Percentiles rank a stretch among this genome's conserved stretches.
These are phyloP conservation scores for Mycena metata DNA, from an alignment of 768 basidiomycete species.

Conservation along the genomic window DNA sequence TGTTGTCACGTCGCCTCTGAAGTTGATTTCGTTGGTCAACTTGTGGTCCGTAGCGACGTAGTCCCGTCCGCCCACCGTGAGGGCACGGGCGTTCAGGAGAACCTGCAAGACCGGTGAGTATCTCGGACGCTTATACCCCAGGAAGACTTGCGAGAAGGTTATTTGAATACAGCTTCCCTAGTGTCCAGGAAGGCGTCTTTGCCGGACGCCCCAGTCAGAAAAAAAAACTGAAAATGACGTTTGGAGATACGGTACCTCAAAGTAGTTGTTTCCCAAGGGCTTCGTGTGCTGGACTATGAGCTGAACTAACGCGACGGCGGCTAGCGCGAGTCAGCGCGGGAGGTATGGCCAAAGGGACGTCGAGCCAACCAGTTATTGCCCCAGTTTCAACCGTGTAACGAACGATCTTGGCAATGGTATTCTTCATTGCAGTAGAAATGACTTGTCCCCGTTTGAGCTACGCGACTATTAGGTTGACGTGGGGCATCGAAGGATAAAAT, in stretches of 20 bases:
- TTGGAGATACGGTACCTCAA: slow-evolving; percentile 31
- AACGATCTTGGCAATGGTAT: slow-evolving; percentile 47
- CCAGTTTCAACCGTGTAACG: slow-evolving; percentile 55
- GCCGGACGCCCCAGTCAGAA: no score
- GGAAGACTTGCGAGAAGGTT: slow-evolving; percentile 24
- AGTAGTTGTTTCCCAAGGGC: slow-evolving; percentile 38
- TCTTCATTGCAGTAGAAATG: slow-evolving; percentile 2
- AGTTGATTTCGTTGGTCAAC: slow-evolving; percentile 10
- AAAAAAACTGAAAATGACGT: no score
- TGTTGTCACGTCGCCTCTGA: neutral
- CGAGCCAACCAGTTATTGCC: slow-evolving; percentile 46
- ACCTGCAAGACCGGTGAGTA: neutral
- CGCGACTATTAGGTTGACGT: slow-evolving; percentile 23
- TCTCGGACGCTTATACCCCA: neutral
- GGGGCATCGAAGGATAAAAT: no score
- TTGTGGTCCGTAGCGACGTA: neutral
- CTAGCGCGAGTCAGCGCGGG: slow-evolving; percentile 33
- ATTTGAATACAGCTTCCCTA: slow-evolving; percentile 53
- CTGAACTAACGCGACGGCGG: slow-evolving; percentile 47
- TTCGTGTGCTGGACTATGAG: slow-evolving; percentile 46
- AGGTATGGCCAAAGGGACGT: neutral
- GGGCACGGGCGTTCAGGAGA: slow-evolving; percentile 15
- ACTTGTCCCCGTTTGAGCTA: slow-evolving; percentile 28
- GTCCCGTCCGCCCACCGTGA: slow-evolving; percentile 20
- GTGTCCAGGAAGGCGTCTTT: slow-evolving; percentile 47